Evolutionary conservation across 1,139 yeast genomes (phyloP).

Genomic region (Candida dubliniensis): DNA sequence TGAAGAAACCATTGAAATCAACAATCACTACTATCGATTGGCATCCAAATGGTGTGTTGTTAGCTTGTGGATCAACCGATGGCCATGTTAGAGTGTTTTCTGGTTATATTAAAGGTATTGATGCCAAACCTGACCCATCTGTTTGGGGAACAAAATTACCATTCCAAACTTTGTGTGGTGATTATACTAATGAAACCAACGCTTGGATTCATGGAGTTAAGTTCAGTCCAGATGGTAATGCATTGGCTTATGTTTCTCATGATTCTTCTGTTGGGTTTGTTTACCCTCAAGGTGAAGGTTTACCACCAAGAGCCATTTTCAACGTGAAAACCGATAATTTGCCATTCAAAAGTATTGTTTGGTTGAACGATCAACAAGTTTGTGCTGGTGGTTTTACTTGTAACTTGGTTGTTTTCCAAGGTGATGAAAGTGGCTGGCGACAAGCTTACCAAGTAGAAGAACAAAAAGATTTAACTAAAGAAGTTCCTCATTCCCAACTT

Average conservation of each 20-base stretch:
- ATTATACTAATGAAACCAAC: slow-evolving; percentile 71
- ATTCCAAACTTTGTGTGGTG: slow-evolving; percentile 90
- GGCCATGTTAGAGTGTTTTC: slow-evolving; percentile 94
- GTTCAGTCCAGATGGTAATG: slow-evolving; percentile 79
- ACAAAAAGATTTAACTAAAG: slow-evolving; percentile 45
- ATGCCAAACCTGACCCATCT: slow-evolving; percentile 75
- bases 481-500: slow-evolving; percentile 22
- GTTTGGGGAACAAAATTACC: slow-evolving; percentile 96
- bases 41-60: slow-evolving; percentile 91
- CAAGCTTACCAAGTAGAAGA: slow-evolving; percentile 64
- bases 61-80: slow-evolving; percentile 92
- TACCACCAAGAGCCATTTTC: slow-evolving; percentile 42
- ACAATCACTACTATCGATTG: slow-evolving; percentile 84
- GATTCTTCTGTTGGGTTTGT: slow-evolving; percentile 77
- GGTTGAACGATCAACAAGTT: slow-evolving; percentile 63
- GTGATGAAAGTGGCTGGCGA: slow-evolving; percentile 67
- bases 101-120: slow-evolving; percentile 89
- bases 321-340: slow-evolving; percentile 68
- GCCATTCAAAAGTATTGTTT: slow-evolving; percentile 78
- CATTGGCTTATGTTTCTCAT: slow-evolving; percentile 76
- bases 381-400: slow-evolving; percentile 93
- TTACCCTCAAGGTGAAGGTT: slow-evolving; percentile 73
- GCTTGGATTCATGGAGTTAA: slow-evolving; percentile 93
- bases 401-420: slow-evolving; percentile 83
- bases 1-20: slow-evolving; percentile 88